phyloP scores from a whole-genome alignment of 495 filamentous ascomycete species.

The Penicillium simplicissimum region DNA sequence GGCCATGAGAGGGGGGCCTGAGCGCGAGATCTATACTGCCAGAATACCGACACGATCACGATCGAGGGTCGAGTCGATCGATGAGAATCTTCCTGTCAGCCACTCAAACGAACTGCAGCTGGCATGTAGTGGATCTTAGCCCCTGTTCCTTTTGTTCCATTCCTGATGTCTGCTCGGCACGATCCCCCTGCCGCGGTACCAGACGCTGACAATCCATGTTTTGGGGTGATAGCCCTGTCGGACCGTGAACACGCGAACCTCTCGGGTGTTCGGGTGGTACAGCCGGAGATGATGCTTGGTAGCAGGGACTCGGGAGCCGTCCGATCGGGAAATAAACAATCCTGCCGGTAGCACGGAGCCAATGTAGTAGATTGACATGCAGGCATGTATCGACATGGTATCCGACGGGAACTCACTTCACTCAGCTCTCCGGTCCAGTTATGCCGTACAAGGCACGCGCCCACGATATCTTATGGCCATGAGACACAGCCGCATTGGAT shows the following conservation, averaged over 20 bases:
- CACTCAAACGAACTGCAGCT: neutral
- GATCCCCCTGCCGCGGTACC: slow-evolving; percentile 2
- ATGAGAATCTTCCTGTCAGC: neutral
- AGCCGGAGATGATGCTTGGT: neutral
- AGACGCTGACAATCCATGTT: slow-evolving; percentile 7
- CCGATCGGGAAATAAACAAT: slow-evolving; percentile 4
- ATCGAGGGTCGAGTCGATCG: neutral
- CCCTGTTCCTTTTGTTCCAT: slow-evolving; percentile 1
- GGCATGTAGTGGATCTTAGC: neutral
- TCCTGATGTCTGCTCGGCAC: neutral
- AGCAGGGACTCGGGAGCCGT: neutral
- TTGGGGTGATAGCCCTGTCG: neutral
- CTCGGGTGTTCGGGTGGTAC: slow-evolving; percentile 3
- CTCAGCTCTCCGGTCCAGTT: neutral
- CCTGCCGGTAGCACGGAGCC: neutral
- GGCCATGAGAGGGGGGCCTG: neutral
- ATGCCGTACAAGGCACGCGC: neutral
- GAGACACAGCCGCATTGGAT: neutral
- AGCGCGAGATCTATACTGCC: neutral
- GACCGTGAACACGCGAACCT: slow-evolving; percentile 6
- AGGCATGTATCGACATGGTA: neutral
- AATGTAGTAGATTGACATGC: neutral
- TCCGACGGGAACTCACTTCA: neutral
- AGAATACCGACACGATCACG: neutral
- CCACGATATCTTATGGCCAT: neutral